A percentile compares a stretch with the other conserved stretches of the same genome.
Conservation (phyloP, 345 rosid genomes). For the Ailanthus altissimus region DNA sequence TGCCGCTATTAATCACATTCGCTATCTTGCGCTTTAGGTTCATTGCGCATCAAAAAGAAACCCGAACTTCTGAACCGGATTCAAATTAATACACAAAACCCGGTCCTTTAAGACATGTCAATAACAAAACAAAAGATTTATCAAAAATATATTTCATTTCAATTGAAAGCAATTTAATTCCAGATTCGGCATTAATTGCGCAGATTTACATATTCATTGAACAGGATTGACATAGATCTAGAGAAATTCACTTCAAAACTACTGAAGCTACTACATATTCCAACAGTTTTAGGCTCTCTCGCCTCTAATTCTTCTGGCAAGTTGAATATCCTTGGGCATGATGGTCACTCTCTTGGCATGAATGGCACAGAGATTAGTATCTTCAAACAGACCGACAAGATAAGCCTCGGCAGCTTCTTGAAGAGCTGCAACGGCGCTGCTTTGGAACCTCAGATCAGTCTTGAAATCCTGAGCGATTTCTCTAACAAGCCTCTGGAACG, state of each 20-base stretch:
- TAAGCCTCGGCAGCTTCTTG: constrained; percentile 62
- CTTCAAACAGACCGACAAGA: constrained; percentile 51
- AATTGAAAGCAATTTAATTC: background rate
- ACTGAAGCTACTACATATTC: background rate
- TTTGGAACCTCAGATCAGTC: constrained; percentile 55
- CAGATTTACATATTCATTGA: background rate
- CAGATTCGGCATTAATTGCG: background rate
- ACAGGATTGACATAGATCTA: background rate
- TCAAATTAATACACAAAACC: background rate
- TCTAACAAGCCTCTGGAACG: constrained; percentile 52
- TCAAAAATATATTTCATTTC: background rate
- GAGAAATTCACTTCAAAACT: background rate
- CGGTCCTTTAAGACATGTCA: background rate
- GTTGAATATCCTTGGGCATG: constrained; percentile 62
- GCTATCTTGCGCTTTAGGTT: background rate
- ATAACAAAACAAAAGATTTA: background rate
- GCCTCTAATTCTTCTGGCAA: constrained; percentile 54
- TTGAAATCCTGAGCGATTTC: constrained; percentile 65
- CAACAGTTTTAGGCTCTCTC: constrained; percentile 25
- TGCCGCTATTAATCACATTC: background rate
- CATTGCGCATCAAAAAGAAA: background rate
- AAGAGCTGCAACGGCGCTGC: constrained; percentile 54
- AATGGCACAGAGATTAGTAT: constrained; percentile 55
- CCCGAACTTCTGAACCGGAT: background rate
- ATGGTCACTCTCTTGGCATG: constrained; percentile 65